Evolutionary conservation across 129 eudicot species (phyloP), one percentile per base, ranked within the genome.

Genomic region (Kitagawia praeruptora): DNA sequence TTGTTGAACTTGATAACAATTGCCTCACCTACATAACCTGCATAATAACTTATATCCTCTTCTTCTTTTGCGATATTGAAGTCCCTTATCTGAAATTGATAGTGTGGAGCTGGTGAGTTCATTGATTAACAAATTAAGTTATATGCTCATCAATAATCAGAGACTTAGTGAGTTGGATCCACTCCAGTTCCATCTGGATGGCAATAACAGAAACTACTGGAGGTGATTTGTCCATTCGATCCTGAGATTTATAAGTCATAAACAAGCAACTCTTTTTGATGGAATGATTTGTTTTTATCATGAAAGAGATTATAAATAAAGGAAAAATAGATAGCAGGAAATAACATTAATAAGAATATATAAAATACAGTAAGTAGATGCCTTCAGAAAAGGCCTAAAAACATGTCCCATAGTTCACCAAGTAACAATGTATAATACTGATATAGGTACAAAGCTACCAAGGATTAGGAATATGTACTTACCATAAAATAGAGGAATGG

Each of bases 401-500:
- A 37, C 13, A 70, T 39, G 9, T 67, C 41, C 39, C 19, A 11
- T 14, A 27, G 18, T 37, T 67, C n/a, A 69, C 74, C 21, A 31
- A 69, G n/a, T 4, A 69, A 16, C 34, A 66, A 8, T 27, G 13
- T 3, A 27, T 16, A 66, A 6, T 38, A 31, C n/a, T 69, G n/a
- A 69, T 67, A 31, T 31, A 67, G 41, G 42, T 11, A 37, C 39
- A 37, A 34, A 12, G 23, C 2, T 34, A 69, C n/a, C 13, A 37
- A 31, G 23, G 74, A 18, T 11, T 31, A 14, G 42, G 23, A 67
- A 67, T 4, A 67, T 31, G 47, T 39, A 74, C 93, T 85, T 82
- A 91, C 98, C 98, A 94, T 94, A 85, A 91, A 93, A 75, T 93
- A 91, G 64, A 94, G 92, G 82, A 88, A 94, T 4, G 96, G 96